A percentile compares a stretch with the other conserved stretches of the same genome.
Conservation (phyloP, 768 basidiomycete genomes). For the Leccinum variicolor region DNA sequence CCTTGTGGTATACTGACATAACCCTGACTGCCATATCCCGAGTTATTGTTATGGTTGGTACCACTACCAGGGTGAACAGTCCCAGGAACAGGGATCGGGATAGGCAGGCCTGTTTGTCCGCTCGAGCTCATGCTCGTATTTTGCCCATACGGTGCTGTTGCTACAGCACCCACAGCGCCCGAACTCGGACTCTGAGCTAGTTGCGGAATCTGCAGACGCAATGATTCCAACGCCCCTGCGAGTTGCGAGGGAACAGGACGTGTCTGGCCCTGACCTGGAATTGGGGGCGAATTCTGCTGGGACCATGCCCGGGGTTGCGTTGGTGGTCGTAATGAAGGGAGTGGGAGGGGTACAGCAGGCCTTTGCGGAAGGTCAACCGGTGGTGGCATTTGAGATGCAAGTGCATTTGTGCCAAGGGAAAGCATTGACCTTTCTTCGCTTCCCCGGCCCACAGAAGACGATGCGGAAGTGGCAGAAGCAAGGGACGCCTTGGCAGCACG, state of each 20-base stretch:
- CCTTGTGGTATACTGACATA: constrained; percentile 2
- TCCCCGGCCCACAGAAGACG: constrained; percentile 7
- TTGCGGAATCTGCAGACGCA: constrained; percentile 18
- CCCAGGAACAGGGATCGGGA: neutral
- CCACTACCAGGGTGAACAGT: neutral
- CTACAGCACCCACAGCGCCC: neutral
- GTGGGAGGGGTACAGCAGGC: neutral
- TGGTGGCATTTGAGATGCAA: neutral
- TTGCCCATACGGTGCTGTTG: neutral
- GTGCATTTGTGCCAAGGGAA: neutral
- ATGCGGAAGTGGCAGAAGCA: constrained; percentile 1
- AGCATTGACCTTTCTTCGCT: neutral
- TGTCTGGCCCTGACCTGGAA: constrained; percentile 3
- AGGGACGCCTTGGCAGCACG: constrained; percentile 31
- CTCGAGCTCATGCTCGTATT: neutral
- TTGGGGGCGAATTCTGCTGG: neutral
- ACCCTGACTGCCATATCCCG: constrained; percentile 3
- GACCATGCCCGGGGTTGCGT: neutral
- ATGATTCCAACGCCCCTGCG: constrained; percentile 12
- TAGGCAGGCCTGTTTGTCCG: neutral
- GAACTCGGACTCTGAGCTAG: constrained; percentile 2
- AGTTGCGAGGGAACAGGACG: constrained; percentile 1
- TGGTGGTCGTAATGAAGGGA: neutral
- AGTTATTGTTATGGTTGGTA: neutral
- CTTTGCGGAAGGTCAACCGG: constrained; percentile 1